These are phyloP conservation scores for Hymenotorrendiella dingleyae DNA, from an alignment of 2,329 filamentous ascomycete species.

Conservation along the genomic window DNA sequence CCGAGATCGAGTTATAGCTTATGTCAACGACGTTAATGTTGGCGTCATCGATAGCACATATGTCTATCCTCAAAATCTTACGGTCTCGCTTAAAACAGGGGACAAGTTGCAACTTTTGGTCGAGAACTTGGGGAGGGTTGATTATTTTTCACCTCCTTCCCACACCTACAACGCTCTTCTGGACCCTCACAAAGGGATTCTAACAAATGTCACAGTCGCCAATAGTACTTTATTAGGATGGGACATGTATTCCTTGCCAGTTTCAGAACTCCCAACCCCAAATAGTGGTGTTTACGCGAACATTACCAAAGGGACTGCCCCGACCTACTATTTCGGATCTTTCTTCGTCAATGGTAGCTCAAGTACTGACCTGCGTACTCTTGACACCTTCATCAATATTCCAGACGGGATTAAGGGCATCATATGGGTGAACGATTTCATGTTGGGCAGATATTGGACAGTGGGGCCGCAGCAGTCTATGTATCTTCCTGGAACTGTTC, in stretches of 20 bases:
- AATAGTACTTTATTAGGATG: conserved; percentile 31
- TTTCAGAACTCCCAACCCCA: conserved; percentile 25
- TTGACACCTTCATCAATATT: conserved; percentile 36
- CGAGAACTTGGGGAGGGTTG: conserved; percentile 46
- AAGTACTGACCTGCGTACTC: background rate
- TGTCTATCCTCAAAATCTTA: conserved; percentile 33
- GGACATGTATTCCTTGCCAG: conserved; percentile 35
- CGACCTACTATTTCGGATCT: conserved; percentile 27
- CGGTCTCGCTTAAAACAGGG: conserved; percentile 33
- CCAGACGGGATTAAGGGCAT: conserved; percentile 38
- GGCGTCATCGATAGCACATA: conserved; percentile 45
- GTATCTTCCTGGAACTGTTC: conserved; percentile 38
- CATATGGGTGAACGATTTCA: conserved; percentile 41
- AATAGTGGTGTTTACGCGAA: background rate
- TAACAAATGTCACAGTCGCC: conserved; percentile 38
- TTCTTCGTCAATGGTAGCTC: conserved; percentile 26
- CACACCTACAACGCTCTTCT: conserved; percentile 27
- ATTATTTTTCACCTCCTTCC: conserved; percentile 29
- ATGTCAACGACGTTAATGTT: conserved; percentile 36
- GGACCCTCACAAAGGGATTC: conserved; percentile 43
- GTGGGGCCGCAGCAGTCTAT: conserved; percentile 43
- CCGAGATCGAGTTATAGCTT: conserved; percentile 42
- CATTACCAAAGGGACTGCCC: conserved; percentile 2
- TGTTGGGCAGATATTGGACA: conserved; percentile 42
- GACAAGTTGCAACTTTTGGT: conserved; percentile 40